Conservation (phyloP, 495 filamentous ascomycete species). For the Penicillium ochrochloron region DNA sequence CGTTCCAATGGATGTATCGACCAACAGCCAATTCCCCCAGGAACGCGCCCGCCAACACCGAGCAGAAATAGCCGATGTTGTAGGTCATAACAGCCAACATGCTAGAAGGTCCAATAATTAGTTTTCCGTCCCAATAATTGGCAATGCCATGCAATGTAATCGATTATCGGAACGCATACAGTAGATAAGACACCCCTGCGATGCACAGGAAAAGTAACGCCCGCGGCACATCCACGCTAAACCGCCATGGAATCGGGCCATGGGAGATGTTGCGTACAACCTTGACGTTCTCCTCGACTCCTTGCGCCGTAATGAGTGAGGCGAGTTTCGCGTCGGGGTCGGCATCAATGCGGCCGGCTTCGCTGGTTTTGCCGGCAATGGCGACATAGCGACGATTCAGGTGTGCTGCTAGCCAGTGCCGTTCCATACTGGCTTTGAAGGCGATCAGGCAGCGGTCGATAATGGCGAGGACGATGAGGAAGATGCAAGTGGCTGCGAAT, state of each 20-base stretch:
- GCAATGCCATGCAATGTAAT: constrained; percentile 1
- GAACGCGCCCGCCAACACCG: constrained; percentile 81
- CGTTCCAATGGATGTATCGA: constrained; percentile 56
- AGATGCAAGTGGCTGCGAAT: constrained; percentile 88
- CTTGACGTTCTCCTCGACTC: constrained; percentile 73
- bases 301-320: constrained; percentile 65
- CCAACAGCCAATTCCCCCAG: constrained; percentile 82
- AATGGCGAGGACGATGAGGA: constrained; percentile 74
- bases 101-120: constrained; percentile 46
- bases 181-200: constrained; percentile 79
- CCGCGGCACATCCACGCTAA: constrained; percentile 76
- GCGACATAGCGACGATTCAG: constrained; percentile 75
- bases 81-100: constrained; percentile 99
- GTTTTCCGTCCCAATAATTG: background rate
- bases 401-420: constrained; percentile 64
- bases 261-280: constrained; percentile 61
- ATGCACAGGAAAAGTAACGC: constrained; percentile 69
- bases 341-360: constrained; percentile 57
- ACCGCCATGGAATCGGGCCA: constrained; percentile 67
- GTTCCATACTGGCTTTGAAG: constrained; percentile 61
- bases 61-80: constrained; percentile 95
- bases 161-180: constrained; percentile 62
- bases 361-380: constrained; percentile 64
- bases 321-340: constrained; percentile 62
- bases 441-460: constrained; percentile 72